Evolutionary conservation across 352 stramenopile species (phyloP).

Genomic region (Globisporangium acanthophoron): DNA sequence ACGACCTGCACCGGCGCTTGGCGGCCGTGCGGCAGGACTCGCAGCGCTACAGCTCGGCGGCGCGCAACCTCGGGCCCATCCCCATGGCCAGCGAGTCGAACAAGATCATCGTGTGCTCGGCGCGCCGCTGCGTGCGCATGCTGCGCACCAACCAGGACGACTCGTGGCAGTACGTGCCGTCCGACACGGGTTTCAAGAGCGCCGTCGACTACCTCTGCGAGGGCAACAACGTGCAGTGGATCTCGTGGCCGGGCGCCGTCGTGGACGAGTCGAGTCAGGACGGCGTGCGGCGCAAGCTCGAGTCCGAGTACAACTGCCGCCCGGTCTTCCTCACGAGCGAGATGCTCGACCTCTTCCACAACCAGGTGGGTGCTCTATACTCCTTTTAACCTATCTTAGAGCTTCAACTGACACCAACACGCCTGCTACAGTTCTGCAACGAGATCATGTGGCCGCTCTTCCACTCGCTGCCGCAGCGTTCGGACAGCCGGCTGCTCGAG

Average conservation of each 20-base stretch:
- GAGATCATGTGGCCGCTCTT: conserved; percentile 89
- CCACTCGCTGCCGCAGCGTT: conserved; percentile 82
- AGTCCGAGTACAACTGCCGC: conserved; percentile 79
- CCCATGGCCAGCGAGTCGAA: conserved; percentile 72
- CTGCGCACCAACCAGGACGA: conserved; percentile 62
- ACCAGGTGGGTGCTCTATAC: conserved; percentile 23
- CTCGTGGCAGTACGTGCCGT: conserved; percentile 70
- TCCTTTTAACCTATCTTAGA: too few relatives aligned
- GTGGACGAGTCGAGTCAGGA: conserved; percentile 80
- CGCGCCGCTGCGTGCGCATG: conserved; percentile 73
- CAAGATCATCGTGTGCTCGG: conserved; percentile 76
- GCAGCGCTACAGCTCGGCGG: conserved; percentile 56
- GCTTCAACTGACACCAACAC: too few relatives aligned
- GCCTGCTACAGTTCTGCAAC: conserved; percentile 75
- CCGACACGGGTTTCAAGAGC: conserved; percentile 57
- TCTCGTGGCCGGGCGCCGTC: conserved; percentile 82
- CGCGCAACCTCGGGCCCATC: conserved; percentile 57
- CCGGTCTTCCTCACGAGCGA: conserved; percentile 82
- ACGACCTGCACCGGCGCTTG: conserved; percentile 64
- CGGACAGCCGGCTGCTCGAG: conserved; percentile 60
- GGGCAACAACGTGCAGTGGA: conserved; percentile 87
- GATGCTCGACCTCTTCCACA: conserved; percentile 83
- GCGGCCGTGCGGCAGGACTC: conserved; percentile 72
- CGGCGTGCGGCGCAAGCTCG: conserved; percentile 61
- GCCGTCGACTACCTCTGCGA: conserved; percentile 67